Evolutionary conservation across 2,329 filamentous ascomycete genomes (phyloP), one percentile per base, ranked within the genome.

Genomic region (Colletotrichum sp.): DNA sequence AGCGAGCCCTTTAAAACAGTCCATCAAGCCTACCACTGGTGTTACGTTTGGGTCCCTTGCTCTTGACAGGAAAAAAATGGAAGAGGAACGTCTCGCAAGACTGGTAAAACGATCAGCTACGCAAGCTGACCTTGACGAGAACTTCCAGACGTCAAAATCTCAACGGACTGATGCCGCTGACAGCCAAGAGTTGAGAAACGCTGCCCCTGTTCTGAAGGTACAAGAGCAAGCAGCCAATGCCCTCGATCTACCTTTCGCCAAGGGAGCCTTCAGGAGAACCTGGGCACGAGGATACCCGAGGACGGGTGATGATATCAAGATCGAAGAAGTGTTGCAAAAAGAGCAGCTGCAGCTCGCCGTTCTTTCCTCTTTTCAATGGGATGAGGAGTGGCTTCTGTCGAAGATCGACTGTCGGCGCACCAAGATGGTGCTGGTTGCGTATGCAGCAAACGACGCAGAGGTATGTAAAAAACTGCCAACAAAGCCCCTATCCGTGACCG

Each of bases 321-420:
- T 99, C 55, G 95, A 98, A 80, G 96, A 98, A 82, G 91, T 98
- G 0, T 85, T 98, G 2, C 94, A 98, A 82, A 93, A 92, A 76
- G 85, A 91, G 3, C 89, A 93, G 15, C 87, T 99, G 10, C 88
- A 94, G 67, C 90, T 95, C 52, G 96, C 95, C 1, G 90, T 99
- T 0, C 86, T 99, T 7, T 98, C 96, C 79, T 95, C 96, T 0
- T 99, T 94, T 79, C 92, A 96, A 82, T 97, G 95, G 92, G 94
- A 99, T 78, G 90, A 93, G 16, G 90, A 94, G 32, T 98, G 95
- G 95, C 83, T 97, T 60, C 83, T 96, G 32, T 89, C 88, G 8
- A 98, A 97, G 82, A 83, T 98, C 32, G 88, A 95, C 76, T 82
- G 89, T 16, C 79, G 78, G 13, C 89, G 83, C 71, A 95, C 93